Percentiles rank a stretch among this genome's conserved stretches.
Conservation (phyloP, 2,329 filamentous ascomycete genomes). For the Penicillium brasilianum region DNA sequence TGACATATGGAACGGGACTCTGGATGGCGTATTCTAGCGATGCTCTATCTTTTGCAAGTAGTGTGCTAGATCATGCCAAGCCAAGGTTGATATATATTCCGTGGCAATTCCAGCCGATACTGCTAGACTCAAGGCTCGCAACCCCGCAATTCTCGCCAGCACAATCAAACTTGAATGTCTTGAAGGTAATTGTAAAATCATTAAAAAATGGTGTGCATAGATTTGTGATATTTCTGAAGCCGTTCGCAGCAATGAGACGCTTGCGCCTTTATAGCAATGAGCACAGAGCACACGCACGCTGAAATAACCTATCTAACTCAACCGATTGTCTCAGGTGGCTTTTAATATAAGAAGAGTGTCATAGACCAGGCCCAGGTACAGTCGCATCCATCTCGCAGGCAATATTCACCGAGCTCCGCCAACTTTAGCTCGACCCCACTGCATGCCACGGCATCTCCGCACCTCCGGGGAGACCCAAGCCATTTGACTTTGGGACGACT, state of each 20-base stretch:
- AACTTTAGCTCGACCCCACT: conserved; percentile 12
- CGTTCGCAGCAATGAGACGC: not conserved
- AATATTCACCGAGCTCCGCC: conserved; percentile 12
- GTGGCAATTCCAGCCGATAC: not conserved
- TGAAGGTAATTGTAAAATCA: not conserved
- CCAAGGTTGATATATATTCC: not conserved
- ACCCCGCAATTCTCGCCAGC: not conserved
- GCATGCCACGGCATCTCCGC: conserved; percentile 19
- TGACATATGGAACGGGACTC: too few relatives aligned
- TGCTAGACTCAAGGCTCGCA: not conserved
- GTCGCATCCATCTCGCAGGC: too few relatives aligned
- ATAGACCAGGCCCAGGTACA: too few relatives aligned
- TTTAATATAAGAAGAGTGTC: too few relatives aligned
- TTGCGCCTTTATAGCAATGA: not conserved
- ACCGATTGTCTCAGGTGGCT: too few relatives aligned
- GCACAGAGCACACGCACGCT: too few relatives aligned
- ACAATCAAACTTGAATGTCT: not conserved
- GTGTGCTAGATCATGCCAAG: too few relatives aligned
- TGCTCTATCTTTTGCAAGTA: too few relatives aligned
- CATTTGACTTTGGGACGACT: conserved; percentile 6
- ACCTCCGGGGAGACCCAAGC: conserved; percentile 8
- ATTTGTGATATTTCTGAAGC: not conserved
- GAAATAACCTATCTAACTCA: too few relatives aligned
- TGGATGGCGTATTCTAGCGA: too few relatives aligned
- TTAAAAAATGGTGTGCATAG: not conserved